Evolutionary conservation across 305 asterid genomes (phyloP), one percentile per base, ranked within the genome.

Genomic region (Andrographis paniculata): DNA sequence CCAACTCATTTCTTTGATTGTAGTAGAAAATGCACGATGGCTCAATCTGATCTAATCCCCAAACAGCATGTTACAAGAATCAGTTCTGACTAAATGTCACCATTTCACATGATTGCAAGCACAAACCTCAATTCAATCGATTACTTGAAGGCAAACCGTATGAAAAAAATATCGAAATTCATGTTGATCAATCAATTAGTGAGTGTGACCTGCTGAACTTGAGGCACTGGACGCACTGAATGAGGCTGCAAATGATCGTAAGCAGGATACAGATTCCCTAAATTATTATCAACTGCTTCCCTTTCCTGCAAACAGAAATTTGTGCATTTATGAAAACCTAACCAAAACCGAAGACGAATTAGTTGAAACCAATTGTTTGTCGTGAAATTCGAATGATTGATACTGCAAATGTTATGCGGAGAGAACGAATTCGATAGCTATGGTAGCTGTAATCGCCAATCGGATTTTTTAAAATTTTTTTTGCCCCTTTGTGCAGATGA

Each of bases 221-320:
- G 83, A 48, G 88, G 82, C 19, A 45, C 64, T 8, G 82, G 68
- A 48, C 74, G 75, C 22, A 70, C 43, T n/a, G 69, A 71, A 61
- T 76, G 95, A 64, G 82, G 55, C 68, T 74, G 95, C 61, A 75
- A 57, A 45, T 76, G 94, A 30, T 75, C 85, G 58, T 78, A 68
- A 33, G 68, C 75, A 4, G 79, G 80, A 68, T 82, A 75, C 51
- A 79, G 50, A 58, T 57, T 69, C 58, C 86, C 81, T 52, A 77
- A 63, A 42, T 51, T 48, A 12, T 42, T 61, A 58, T 69, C 75
- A 49, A 71, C 62, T 8, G 65, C 69, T 63, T 75, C 92, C 55
- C 77, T 74, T 45, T 75, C 86, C 94, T 79, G 76, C 68, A 66
- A 48, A 52, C 52, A 30, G 37, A 16, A 44, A 48, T 11, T 35